A percentile compares a stretch with the other conserved stretches of the same genome.
Evolutionary conservation across 257 asterid genomes (phyloP).

Genomic region (Scutellaria baicalensis): DNA sequence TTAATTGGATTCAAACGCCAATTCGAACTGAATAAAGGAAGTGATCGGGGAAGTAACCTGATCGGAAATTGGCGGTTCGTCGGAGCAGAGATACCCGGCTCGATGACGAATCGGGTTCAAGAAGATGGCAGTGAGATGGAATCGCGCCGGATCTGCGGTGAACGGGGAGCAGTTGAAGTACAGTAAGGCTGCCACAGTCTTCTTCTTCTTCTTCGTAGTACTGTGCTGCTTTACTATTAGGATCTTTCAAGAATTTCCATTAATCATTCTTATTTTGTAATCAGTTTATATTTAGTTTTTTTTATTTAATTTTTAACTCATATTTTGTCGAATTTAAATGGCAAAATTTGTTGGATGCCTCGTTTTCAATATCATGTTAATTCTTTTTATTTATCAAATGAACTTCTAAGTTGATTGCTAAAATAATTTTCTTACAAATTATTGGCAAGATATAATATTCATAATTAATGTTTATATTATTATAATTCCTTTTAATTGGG

Average conservation of each 20-base stretch:
- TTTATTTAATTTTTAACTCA: not conserved
- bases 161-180: conserved; percentile 16
- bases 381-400: too few relatives aligned
- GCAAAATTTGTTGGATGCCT: not conserved
- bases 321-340: not conserved
- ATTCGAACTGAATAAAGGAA: not conserved
- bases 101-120: not conserved
- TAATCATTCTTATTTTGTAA: not conserved
- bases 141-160: conserved; percentile 24
- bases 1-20: conserved; percentile 12
- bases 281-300: not conserved
- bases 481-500: too few relatives aligned
- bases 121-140: not conserved
- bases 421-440: too few relatives aligned
- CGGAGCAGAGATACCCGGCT: conserved; percentile 24
- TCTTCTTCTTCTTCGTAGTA: conserved; percentile 15
- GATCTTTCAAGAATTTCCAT: conserved; percentile 6
- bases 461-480: too few relatives aligned
- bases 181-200: conserved; percentile 19
- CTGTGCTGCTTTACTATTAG: not conserved
- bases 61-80: conserved; percentile 24
- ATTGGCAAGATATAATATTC: too few relatives aligned
- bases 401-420: too few relatives aligned
- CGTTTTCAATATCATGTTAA: not conserved
- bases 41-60: conserved; percentile 28